phyloP scores from a whole-genome alignment of 2,329 filamentous ascomycete species.

The Claviceps humidiphila region DNA sequence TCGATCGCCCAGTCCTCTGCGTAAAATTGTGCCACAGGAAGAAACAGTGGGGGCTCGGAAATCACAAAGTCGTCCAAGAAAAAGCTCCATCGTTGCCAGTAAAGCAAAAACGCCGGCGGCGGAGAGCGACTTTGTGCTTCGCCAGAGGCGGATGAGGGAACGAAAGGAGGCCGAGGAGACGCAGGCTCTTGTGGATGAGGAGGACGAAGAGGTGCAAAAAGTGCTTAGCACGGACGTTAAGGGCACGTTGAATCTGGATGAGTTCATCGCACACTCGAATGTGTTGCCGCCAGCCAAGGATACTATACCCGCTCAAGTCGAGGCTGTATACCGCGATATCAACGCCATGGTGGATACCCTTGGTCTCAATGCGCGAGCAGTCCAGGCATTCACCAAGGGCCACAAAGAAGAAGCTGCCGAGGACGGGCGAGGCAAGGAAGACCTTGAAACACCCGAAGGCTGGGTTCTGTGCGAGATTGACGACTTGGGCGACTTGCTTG shows the following conservation, averaged over 20 bases:
- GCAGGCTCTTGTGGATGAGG: conserved; percentile 49
- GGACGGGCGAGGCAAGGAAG: conserved; percentile 44
- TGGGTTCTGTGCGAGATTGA: conserved; percentile 69
- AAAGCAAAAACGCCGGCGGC: conserved; percentile 20
- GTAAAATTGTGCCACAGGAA: conserved; percentile 40
- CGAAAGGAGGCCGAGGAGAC: conserved; percentile 44
- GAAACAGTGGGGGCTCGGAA: conserved; percentile 32
- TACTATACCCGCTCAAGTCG: conserved; percentile 48
- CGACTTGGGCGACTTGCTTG: conserved; percentile 51
- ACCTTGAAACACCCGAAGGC: conserved; percentile 54
- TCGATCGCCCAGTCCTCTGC: conserved; percentile 60
- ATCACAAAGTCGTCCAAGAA: conserved; percentile 23
- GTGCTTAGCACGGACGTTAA: conserved; percentile 47
- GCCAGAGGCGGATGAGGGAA: conserved; percentile 38
- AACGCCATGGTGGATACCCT: conserved; percentile 92
- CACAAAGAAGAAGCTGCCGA: conserved; percentile 45
- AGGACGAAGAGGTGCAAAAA: conserved; percentile 54
- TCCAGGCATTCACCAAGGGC: conserved; percentile 52
- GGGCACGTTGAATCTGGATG: conserved; percentile 48
- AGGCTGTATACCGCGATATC: conserved; percentile 63
- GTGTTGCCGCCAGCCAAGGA: conserved; percentile 39
- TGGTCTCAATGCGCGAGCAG: conserved; percentile 64
- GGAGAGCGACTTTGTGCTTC: conserved; percentile 34
- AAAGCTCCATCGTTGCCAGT: conserved; percentile 25
- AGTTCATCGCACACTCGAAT: conserved; percentile 53